Evolutionary conservation across 441 rosid genomes (phyloP).

Genomic region (Melastoma candidum): DNA sequence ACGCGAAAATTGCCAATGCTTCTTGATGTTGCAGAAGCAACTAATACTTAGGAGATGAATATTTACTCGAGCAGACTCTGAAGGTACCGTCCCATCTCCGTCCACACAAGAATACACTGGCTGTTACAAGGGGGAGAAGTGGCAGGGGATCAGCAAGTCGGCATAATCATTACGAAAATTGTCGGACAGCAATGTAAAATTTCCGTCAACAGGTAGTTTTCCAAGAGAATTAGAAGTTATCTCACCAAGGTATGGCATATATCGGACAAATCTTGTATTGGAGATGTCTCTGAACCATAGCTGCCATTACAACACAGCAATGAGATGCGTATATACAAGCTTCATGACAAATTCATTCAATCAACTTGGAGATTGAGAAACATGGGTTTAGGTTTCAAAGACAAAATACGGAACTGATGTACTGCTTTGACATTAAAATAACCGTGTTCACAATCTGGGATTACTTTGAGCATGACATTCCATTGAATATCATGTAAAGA

Average conservation of each 20-base stretch:
- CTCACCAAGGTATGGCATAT: constrained; percentile 74
- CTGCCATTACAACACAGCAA: constrained; percentile 28
- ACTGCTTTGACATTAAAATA: neutral
- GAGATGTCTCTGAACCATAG: constrained; percentile 69
- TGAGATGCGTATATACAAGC: neutral
- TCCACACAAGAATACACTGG: constrained; percentile 70
- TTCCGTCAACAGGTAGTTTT: neutral
- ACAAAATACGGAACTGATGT: constrained; percentile 1
- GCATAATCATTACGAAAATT: neutral
- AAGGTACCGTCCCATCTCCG: constrained; percentile 89
- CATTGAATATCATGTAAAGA: no score
- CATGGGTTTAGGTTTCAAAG: neutral
- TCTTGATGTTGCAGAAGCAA: constrained; percentile 1
- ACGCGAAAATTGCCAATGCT: constrained; percentile 3
- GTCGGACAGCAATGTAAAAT: neutral
- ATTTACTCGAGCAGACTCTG: constrained; percentile 64
- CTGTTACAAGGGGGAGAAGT: constrained; percentile 24
- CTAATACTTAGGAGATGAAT: neutral
- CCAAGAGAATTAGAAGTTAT: neutral
- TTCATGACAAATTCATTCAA: no score
- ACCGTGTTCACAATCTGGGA: no score
- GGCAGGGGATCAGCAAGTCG: neutral
- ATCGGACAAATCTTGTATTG: constrained; percentile 63
- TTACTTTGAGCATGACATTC: no score
- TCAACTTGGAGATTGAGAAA: no score